These are phyloP conservation scores for Vigna radiata DNA, from an alignment of 306 rosid species.

Conservation along the genomic window DNA sequence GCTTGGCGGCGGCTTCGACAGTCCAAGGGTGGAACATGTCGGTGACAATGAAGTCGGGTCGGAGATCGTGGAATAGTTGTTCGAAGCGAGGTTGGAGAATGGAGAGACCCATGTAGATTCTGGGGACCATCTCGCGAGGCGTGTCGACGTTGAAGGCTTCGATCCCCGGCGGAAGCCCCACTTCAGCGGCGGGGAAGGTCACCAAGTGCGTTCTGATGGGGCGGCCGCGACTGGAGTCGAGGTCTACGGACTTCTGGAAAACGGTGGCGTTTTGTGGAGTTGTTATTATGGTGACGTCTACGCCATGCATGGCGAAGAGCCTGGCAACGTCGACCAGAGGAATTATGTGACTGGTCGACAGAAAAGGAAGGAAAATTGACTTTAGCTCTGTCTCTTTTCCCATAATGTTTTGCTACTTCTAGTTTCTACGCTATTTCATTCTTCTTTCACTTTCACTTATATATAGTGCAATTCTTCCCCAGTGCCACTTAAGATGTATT, in stretches of 20 bases:
- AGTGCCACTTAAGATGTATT: no score
- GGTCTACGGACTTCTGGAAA: slow-evolving; percentile 51
- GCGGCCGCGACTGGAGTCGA: slow-evolving; percentile 38
- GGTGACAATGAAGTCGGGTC: no score
- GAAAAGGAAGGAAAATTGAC: slow-evolving; percentile 51
- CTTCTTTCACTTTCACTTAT: no score
- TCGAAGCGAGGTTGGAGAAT: no score
- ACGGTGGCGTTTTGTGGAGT: slow-evolving; percentile 47
- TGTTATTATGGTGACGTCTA: slow-evolving; percentile 49
- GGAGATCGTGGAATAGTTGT: no score
- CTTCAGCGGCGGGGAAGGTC: slow-evolving; percentile 41
- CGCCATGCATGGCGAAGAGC: slow-evolving; percentile 46
- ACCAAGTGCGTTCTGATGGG: slow-evolving; percentile 45
- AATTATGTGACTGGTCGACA: slow-evolving; percentile 55
- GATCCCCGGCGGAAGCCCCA: slow-evolving; percentile 44
- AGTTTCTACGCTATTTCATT: no score
- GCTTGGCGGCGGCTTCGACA: no score
- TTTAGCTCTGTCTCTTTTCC: slow-evolving; percentile 25
- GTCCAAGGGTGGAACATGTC: no score
- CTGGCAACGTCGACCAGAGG: slow-evolving; percentile 56
- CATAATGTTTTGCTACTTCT: background rate
- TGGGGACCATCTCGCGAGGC: slow-evolving; percentile 8
- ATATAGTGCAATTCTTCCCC: no score
- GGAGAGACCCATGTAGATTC: background rate
- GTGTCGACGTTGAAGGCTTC: slow-evolving; percentile 45